phyloP scores from a whole-genome alignment of 805 yeast species.

The Wickerhamomyces chaumierensis region DNA sequence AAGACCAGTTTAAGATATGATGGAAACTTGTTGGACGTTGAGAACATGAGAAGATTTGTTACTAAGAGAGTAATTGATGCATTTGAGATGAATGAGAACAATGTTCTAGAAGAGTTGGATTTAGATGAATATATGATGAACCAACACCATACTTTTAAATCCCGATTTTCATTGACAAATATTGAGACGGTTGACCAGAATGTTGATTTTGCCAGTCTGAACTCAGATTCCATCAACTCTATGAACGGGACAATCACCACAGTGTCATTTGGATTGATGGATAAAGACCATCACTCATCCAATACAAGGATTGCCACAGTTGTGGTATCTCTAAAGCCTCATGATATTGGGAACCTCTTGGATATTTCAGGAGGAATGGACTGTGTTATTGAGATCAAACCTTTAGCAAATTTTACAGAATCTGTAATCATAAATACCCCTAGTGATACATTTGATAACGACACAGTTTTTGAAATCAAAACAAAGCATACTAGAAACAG shows the following conservation, averaged over 20 bases:
- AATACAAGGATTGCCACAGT: slow-evolving; percentile 10
- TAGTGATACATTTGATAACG: neutral
- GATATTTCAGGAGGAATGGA: slow-evolving; percentile 1
- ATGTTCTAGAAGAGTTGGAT: slow-evolving; percentile 1
- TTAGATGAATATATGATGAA: slow-evolving; percentile 2
- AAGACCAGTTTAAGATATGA: slow-evolving; percentile 9
- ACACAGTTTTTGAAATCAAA: neutral
- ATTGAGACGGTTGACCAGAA: slow-evolving; percentile 14
- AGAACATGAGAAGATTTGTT: slow-evolving; percentile 7
- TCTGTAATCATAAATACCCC: slow-evolving; percentile 8
- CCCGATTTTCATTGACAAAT: slow-evolving; percentile 7
- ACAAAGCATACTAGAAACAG: neutral
- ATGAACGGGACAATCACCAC: slow-evolving; percentile 10
- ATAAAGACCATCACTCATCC: slow-evolving; percentile 3
- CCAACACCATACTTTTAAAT: slow-evolving; percentile 4
- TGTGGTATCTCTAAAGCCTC: slow-evolving; percentile 9
- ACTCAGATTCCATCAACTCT: neutral
- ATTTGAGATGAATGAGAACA: slow-evolving; percentile 10
- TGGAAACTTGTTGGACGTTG: slow-evolving; percentile 10
- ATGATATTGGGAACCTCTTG: slow-evolving; percentile 1
- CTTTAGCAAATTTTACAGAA: slow-evolving; percentile 2
- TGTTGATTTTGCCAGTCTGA: slow-evolving; percentile 3
- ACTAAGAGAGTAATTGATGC: slow-evolving; percentile 10
- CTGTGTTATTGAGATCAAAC: slow-evolving; percentile 10
- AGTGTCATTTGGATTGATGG: slow-evolving; percentile 11